Percentiles rank a stretch among this genome's conserved stretches.
Conservation (phyloP, 1,284 basidiomycete genomes). For the Ustilago sp. region DNA sequence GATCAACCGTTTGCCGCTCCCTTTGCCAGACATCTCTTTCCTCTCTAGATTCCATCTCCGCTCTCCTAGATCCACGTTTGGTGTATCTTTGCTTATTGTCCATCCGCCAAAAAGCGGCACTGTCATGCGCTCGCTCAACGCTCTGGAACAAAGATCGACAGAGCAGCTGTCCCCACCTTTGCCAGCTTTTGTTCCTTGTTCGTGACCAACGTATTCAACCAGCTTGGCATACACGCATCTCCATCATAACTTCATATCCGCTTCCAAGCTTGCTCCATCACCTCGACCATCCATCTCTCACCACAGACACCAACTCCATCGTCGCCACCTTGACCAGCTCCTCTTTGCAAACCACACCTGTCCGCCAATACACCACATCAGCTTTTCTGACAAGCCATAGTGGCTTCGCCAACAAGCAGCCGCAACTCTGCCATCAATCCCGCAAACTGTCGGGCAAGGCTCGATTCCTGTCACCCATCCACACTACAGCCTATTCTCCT, state of each 20-base stretch:
- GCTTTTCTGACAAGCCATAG: too few species aligned
- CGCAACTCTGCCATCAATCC: neutral
- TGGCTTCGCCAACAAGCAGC: too few species aligned
- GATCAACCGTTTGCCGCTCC: neutral
- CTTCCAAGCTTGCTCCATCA: neutral
- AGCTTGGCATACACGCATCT: neutral
- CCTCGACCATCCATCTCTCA: constrained; percentile 1
- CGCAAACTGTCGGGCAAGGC: neutral
- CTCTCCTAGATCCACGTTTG: neutral
- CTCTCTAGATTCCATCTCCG: constrained; percentile 9
- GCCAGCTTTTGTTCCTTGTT: neutral
- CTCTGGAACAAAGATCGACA: constrained; percentile 7
- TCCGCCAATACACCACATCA: too few species aligned
- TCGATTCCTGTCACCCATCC: neutral
- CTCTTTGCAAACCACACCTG: too few species aligned
- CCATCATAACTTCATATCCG: neutral
- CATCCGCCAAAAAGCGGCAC: constrained; percentile 1
- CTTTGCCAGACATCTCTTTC: constrained; percentile 1
- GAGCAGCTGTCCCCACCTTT: constrained; percentile 2
- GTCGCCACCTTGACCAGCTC: too few species aligned
- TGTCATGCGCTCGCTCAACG: constrained; percentile 1
- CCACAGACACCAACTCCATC: neutral
- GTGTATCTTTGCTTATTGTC: neutral
- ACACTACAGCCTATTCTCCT: neutral
- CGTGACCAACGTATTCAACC: neutral